A percentile compares a stretch with the other conserved stretches of the same genome.
phyloP scores from a whole-genome alignment of 2,329 filamentous ascomycete genomes.

The Xylariales sp. region DNA sequence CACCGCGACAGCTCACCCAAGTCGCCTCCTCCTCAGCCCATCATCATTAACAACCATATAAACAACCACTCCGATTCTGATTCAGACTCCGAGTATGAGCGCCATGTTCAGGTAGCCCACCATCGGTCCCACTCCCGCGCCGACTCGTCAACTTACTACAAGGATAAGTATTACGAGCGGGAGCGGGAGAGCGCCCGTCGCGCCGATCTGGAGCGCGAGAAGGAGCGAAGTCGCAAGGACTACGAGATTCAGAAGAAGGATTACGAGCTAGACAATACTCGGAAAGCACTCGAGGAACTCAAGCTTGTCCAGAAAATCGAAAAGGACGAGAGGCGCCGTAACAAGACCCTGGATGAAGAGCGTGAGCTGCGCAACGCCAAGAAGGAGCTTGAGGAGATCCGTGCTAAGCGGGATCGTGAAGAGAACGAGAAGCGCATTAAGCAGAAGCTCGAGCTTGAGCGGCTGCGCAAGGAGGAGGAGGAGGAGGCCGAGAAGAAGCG shows the following conservation, averaged over 20 bases:
- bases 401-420: constrained; percentile 40
- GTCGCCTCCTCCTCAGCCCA: constrained; percentile 29
- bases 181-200: constrained; percentile 19
- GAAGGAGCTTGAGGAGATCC: constrained; percentile 27
- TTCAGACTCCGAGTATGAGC: constrained; percentile 35
- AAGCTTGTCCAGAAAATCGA: constrained; percentile 33
- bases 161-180: constrained; percentile 24
- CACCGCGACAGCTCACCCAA: constrained; percentile 30
- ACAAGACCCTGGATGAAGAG: constrained; percentile 36
- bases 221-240: constrained; percentile 33
- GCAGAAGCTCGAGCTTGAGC: constrained; percentile 45
- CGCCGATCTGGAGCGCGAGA: constrained; percentile 27
- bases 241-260: too few relatives aligned
- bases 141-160: constrained; percentile 23
- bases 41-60: constrained; percentile 56
- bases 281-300: constrained; percentile 36
- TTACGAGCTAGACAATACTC: constrained; percentile 26
- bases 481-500: constrained; percentile 38
- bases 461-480: constrained; percentile 41
- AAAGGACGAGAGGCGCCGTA: constrained; percentile 35
- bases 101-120: constrained; percentile 23
- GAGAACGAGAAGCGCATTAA: constrained; percentile 47
- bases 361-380: constrained; percentile 27
- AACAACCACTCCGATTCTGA: constrained; percentile 36
- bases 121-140: constrained; percentile 30